phyloP scores from a whole-genome alignment of 2,329 filamentous ascomycete genomes.

The Colletotrichum costaricense region DNA sequence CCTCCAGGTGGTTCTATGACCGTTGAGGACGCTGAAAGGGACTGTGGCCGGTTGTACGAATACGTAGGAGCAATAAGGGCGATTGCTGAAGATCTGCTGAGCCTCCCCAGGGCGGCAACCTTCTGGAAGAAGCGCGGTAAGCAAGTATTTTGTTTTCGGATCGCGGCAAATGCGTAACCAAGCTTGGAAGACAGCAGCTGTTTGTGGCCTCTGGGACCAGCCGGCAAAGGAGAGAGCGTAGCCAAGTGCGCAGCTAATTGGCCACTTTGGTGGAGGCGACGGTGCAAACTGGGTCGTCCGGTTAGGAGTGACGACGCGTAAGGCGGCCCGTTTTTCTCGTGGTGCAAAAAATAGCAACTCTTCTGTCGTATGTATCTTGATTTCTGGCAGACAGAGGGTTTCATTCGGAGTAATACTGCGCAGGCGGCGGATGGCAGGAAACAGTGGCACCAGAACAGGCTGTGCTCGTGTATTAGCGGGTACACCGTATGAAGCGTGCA shows the following conservation, averaged over 20 bases:
- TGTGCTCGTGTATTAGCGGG: conserved; percentile 22
- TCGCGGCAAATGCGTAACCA: background rate
- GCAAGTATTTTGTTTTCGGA: background rate
- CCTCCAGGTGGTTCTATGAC: background rate
- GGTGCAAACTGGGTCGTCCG: background rate
- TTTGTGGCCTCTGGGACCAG: background rate
- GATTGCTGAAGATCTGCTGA: conserved; percentile 14
- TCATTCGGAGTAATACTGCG: conserved; percentile 24
- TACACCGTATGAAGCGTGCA: conserved; percentile 8
- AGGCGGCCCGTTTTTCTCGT: conserved; percentile 26
- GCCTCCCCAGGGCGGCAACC: background rate
- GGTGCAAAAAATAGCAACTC: conserved; percentile 33
- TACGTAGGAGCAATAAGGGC: background rate
- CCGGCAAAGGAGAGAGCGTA: background rate
- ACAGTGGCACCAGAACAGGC: conserved; percentile 20
- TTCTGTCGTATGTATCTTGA: conserved; percentile 10
- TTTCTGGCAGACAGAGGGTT: conserved; percentile 9
- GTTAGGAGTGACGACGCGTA: conserved; percentile 28
- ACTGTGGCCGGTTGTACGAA: background rate
- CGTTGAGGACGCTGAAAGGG: background rate
- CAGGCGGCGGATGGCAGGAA: conserved; percentile 12
- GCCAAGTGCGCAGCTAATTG: background rate
- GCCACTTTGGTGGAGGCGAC: background rate
- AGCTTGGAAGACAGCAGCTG: background rate
- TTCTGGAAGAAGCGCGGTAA: conserved; percentile 9